These are phyloP conservation scores for Craspedostauros australis DNA, from an alignment of 108 stramenopile species.

Conservation along the genomic window DNA sequence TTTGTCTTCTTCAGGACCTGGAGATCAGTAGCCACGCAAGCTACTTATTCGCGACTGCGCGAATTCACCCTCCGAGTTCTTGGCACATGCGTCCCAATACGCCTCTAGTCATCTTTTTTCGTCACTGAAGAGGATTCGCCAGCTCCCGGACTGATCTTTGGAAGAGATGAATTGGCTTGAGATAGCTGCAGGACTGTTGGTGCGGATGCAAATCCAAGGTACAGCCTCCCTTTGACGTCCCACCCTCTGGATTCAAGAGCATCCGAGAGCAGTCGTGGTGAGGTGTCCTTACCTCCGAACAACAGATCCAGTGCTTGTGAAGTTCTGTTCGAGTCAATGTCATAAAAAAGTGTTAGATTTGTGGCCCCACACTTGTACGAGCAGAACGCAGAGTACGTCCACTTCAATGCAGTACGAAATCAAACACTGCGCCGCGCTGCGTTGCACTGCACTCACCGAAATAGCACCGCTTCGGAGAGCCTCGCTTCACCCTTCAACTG, in stretches of 20 bases:
- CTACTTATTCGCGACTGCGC: too few species aligned
- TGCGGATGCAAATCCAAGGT: constrained; percentile 53
- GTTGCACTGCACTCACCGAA: not conserved
- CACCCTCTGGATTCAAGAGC: constrained; percentile 47
- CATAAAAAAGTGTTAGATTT: not conserved
- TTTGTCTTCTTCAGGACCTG: too few species aligned
- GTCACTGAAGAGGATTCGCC: too few species aligned
- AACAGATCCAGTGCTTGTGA: constrained; percentile 1
- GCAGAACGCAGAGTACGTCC: not conserved
- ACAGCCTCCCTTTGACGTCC: constrained; percentile 55
- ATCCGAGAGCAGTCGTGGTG: not conserved
- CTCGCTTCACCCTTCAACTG: too few species aligned
- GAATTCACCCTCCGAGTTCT: too few species aligned
- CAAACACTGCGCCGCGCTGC: not conserved
- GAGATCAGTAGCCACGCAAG: too few species aligned
- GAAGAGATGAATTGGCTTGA: too few species aligned
- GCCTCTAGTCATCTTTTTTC: too few species aligned
- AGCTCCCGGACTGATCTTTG: too few species aligned
- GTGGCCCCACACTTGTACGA: not conserved
- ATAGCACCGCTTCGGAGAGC: constrained; percentile 13
- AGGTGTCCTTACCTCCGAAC: constrained; percentile 13
- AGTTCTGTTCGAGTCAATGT: not conserved
- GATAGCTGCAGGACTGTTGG: too few species aligned
- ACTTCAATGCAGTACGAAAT: not conserved
- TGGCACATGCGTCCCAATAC: too few species aligned